These are phyloP conservation scores for Avena insularis DNA, from an alignment of 176 grass and related monocot genomes.

Conservation along the genomic window DNA sequence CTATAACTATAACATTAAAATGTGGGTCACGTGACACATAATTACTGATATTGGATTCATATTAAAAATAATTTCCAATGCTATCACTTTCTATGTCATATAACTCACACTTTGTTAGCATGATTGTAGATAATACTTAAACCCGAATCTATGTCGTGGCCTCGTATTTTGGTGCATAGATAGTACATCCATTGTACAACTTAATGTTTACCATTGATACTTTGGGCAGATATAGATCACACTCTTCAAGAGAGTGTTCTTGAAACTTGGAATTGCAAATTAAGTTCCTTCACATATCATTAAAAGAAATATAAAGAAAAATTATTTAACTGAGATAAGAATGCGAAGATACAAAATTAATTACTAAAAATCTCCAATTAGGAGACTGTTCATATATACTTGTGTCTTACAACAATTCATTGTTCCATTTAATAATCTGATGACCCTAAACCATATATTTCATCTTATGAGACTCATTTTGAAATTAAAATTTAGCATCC, in stretches of 20 bases:
- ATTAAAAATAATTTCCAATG: background rate
- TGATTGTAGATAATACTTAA: background rate
- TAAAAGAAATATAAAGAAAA: background rate
- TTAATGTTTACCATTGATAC: background rate
- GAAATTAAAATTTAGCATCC: no score
- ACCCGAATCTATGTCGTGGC: background rate
- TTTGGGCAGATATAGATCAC: background rate
- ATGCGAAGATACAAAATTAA: background rate
- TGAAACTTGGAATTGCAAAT: background rate
- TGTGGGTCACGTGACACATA: background rate
- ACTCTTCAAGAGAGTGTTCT: background rate
- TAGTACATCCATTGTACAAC: background rate
- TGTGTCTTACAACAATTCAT: background rate
- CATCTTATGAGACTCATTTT: no score
- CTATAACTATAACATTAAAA: background rate
- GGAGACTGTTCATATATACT: background rate
- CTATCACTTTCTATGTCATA: background rate
- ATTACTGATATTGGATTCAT: background rate
- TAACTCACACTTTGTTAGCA: background rate
- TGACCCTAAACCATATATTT: background rate
- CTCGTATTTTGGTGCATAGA: background rate
- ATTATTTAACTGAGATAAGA: background rate
- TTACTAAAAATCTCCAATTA: background rate
- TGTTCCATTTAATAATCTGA: background rate
- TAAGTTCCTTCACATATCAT: background rate